These are phyloP conservation scores for Leishmania turanica DNA, from an alignment of 208 protist species.

Conservation along the genomic window DNA sequence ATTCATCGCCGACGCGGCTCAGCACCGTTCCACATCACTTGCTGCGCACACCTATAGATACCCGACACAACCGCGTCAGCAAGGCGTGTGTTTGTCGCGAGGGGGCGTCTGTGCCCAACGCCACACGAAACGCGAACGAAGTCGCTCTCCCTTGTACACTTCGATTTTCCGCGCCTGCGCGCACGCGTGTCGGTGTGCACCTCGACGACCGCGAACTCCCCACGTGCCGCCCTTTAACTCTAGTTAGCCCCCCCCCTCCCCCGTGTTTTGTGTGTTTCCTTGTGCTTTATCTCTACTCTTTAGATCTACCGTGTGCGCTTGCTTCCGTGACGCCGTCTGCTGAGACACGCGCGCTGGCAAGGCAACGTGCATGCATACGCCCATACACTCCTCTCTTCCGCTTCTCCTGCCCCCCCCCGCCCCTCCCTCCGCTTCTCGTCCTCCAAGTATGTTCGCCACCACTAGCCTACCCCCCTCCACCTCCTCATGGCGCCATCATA, in stretches of 20 bases:
- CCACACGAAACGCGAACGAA: no score
- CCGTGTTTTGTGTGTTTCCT: background rate
- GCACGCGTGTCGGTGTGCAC: background rate
- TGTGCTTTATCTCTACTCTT: background rate
- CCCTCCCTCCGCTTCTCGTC: background rate
- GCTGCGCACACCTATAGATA: no score
- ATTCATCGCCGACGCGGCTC: no score
- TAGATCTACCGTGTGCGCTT: no score
- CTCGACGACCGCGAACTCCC: background rate
- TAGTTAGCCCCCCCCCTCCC: background rate
- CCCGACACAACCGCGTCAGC: no score
- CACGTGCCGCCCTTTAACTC: background rate
- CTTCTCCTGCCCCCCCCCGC: background rate
- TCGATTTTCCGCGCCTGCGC: no score
- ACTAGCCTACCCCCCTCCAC: background rate
- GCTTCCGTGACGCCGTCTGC: background rate
- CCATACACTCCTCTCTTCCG: background rate
- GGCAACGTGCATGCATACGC: background rate
- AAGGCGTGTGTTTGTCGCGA: no score
- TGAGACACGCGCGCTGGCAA: background rate
- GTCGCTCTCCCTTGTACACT: no score
- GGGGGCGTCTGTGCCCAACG: no score
- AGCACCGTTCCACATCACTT: no score
- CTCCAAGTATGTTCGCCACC: slow-evolving; percentile 9
- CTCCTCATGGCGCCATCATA: slow-evolving; percentile 30